Evolutionary conservation across 345 rosid genomes (phyloP), one percentile per base, ranked within the genome.

Genomic region (Punica granatum): DNA sequence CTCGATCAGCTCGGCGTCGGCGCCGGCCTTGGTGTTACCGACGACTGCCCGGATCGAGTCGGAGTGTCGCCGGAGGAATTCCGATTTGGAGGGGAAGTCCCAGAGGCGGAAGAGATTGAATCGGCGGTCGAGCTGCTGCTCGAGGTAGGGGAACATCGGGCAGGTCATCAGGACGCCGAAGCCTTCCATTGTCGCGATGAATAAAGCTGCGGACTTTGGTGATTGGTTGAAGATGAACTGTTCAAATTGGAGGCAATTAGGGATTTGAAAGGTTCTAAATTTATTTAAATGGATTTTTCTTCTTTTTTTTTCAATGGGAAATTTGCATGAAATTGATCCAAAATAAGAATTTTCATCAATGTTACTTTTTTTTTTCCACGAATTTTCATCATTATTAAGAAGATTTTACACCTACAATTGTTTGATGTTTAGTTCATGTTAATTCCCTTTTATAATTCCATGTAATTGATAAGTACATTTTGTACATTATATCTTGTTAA

Each of bases 101-200:
- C 89, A 86, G 70, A 82, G 77, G 53, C 73, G 81, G 74, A 70
- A 28, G 71, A 88, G 80, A 0, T 16, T 73, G 84, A 75, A 88
- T 54, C 83, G 83, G 44, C 66, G 69, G 30, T 78, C 79, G 36
- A 88, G 87, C 51, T 79, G 70, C 13, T 75, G 71, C 41, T 85
- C 94, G 0, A 86, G 77, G 73, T 88, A 84, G 13, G 77, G 18
- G 77, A 76, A 58, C 82, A 81, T 74, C 31, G 90, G 84, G 54
- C 74, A 75, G 18, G 77, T 76, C 86, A 84, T 78, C 43, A 85
- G 71, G 43, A 85, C 90, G 28, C 84, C 88, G 15, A 79, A 54
- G 7, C 74, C 59, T 2, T 80, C 77, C 92, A 84, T 86, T 1
- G 49, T 44, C 49, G 49, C 49, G 49, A 16, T 16, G 49, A 18